A percentile compares a stretch with the other conserved stretches of the same genome.
Evolutionary conservation across 192 early-diverging fungal species (phyloP).

Genomic region (Mortierella alpina): DNA sequence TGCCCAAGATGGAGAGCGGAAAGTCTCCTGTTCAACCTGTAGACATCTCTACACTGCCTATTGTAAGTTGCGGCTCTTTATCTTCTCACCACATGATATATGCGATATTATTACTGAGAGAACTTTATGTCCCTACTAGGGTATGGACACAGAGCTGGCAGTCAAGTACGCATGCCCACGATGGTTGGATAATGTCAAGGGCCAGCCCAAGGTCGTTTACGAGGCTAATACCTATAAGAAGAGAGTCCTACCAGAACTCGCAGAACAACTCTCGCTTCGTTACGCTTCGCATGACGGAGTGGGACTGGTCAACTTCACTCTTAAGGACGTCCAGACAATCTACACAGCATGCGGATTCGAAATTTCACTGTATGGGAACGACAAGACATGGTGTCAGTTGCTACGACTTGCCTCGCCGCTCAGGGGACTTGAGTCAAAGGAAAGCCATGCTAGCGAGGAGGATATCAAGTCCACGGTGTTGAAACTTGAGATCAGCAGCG

Average conservation of each 20-base stretch:
- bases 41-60: slow-evolving; percentile 25
- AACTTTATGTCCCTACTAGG: slow-evolving; percentile 6
- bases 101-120: background rate
- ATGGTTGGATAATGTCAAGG: slow-evolving; percentile 31
- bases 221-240: slow-evolving; percentile 7
- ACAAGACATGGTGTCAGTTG: slow-evolving; percentile 46
- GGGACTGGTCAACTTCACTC: slow-evolving; percentile 14
- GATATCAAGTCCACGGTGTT: slow-evolving; percentile 2
- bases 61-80: slow-evolving; percentile 8
- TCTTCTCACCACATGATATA: background rate
- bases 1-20: too few species aligned
- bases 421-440: background rate
- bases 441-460: too few species aligned
- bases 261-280: slow-evolving; percentile 4
- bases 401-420: background rate
- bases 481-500: slow-evolving; percentile 27
- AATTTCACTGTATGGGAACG: slow-evolving; percentile 21
- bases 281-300: background rate
- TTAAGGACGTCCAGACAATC: slow-evolving; percentile 23
- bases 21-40: slow-evolving; percentile 29
- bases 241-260: slow-evolving; percentile 15
- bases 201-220: background rate
- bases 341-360: slow-evolving; percentile 37
- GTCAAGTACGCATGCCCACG: slow-evolving; percentile 49
- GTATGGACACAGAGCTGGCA: slow-evolving; percentile 36